These are phyloP conservation scores for Candida awuae DNA, from an alignment of 805 yeast species.

Conservation along the genomic window DNA sequence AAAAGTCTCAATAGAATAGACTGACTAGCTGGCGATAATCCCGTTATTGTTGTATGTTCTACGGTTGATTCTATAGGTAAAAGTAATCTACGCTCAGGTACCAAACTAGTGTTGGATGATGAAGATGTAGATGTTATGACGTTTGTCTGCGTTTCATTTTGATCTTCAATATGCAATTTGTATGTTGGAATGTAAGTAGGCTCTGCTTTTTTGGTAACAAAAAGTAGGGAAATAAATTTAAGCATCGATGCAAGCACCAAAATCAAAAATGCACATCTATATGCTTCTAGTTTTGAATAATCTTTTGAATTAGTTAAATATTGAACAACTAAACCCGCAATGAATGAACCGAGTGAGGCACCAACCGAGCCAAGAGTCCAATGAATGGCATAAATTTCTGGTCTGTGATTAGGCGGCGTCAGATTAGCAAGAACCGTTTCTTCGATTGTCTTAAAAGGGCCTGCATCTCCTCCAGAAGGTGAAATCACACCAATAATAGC, in stretches of 20 bases:
- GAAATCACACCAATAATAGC: conserved; percentile 82
- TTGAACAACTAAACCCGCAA: conserved; percentile 54
- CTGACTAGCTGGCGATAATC: conserved; percentile 37
- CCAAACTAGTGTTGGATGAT: background rate
- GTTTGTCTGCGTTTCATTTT: background rate
- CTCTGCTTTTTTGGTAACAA: conserved; percentile 50
- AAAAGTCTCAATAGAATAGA: conserved; percentile 41
- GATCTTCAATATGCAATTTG: conserved; percentile 9
- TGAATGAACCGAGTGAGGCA: conserved; percentile 61
- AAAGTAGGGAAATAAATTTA: conserved; percentile 44
- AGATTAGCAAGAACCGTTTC: conserved; percentile 77
- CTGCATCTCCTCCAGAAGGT: conserved; percentile 85
- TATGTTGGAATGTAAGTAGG: conserved; percentile 22
- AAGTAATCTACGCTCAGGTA: conserved; percentile 11
- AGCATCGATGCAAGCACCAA: conserved; percentile 48
- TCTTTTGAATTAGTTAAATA: conserved; percentile 27
- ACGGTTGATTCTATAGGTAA: conserved; percentile 15
- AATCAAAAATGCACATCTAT: conserved; percentile 47
- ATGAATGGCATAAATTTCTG: conserved; percentile 70
- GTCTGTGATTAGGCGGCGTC: conserved; percentile 54
- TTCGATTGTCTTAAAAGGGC: conserved; percentile 82
- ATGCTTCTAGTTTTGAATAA: conserved; percentile 36
- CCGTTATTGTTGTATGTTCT: conserved; percentile 22
- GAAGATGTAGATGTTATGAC: background rate
- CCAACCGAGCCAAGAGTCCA: conserved; percentile 65